These are phyloP conservation scores for Athelia sp. DNA, from an alignment of 1,284 basidiomycete genomes.

Conservation along the genomic window DNA sequence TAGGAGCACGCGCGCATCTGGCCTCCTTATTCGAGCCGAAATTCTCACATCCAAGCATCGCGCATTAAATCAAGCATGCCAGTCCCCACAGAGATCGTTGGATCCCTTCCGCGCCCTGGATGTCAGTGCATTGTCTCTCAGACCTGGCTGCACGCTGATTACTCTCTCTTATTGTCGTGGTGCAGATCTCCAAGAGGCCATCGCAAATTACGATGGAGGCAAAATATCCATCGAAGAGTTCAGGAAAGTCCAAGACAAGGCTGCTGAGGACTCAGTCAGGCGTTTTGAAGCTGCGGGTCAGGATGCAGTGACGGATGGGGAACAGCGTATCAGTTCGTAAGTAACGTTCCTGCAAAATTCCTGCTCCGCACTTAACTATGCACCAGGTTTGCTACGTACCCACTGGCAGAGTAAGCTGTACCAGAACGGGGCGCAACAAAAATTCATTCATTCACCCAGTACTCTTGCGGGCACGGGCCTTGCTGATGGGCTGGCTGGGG, in stretches of 20 bases:
- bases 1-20: too few relatives aligned
- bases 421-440: background rate
- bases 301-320: conserved; percentile 14
- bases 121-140: conserved; percentile 3
- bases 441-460: background rate
- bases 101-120: conserved; percentile 6
- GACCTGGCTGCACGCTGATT: too few relatives aligned
- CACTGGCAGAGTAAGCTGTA: conserved; percentile 9
- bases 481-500: conserved; percentile 11
- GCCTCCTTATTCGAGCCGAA: too few relatives aligned
- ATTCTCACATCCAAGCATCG: too few relatives aligned
- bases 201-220: conserved; percentile 14
- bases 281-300: conserved; percentile 13
- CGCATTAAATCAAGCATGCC: conserved; percentile 1
- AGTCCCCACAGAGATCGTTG: conserved; percentile 7
- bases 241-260: conserved; percentile 11
- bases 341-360: background rate
- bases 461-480: conserved; percentile 15
- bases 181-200: conserved; percentile 13
- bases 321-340: conserved; percentile 12
- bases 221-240: conserved; percentile 12
- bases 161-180: conserved; percentile 6
- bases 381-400: conserved; percentile 15
- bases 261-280: conserved; percentile 11
- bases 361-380: background rate